Percentiles rank a stretch among this genome's conserved stretches.
These are phyloP conservation scores for Fraxinus paxiana DNA, from an alignment of 305 asterid species.

Conservation along the genomic window DNA sequence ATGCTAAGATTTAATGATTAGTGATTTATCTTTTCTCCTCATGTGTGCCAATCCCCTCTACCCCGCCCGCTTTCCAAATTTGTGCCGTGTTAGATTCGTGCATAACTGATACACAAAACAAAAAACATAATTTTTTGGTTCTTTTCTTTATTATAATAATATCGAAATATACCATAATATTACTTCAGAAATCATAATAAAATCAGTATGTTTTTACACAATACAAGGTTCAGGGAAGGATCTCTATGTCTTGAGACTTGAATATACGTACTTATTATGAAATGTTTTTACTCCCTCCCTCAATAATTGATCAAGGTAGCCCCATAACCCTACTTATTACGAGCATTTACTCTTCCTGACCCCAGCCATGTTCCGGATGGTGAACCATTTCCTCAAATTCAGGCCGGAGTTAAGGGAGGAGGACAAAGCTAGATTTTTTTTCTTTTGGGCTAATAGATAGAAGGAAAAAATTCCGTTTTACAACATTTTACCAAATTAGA, in stretches of 20 bases:
- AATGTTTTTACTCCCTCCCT: not conserved
- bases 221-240: not conserved
- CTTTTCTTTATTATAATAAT: not conserved
- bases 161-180: not conserved
- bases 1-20: constrained; percentile 1
- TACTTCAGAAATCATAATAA: not conserved
- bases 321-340: constrained; percentile 31
- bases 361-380: constrained; percentile 1
- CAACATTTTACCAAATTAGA: not conserved
- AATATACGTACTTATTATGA: not conserved
- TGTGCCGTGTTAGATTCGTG: not conserved
- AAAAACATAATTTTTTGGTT: not conserved
- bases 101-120: not conserved
- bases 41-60: not conserved
- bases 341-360: constrained; percentile 18
- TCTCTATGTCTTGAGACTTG: not conserved
- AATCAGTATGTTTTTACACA: not conserved
- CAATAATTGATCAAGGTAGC: constrained; percentile 10
- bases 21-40: not conserved
- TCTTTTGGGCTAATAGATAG: not conserved
- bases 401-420: not conserved
- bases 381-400: not conserved
- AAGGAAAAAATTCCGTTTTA: not conserved
- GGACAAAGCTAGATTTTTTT: not conserved
- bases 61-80: not conserved